Base-by-base conservation (phyloP, 2,329 filamentous ascomycete genomes). In the Cadophora luteo-olivacea region DNA sequence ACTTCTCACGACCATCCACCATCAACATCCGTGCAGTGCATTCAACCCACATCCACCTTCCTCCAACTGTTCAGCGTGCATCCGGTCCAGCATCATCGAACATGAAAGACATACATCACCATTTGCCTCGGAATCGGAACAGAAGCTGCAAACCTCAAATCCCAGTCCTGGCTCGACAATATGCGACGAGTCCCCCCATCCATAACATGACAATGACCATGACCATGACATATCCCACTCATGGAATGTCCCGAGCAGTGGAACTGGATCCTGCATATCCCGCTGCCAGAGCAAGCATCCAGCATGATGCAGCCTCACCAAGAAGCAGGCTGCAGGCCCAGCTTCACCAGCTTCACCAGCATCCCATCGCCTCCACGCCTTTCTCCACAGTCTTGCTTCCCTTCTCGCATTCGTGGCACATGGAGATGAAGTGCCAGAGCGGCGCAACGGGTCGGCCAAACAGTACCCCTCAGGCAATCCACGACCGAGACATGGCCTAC, bases 401-500 rank as follows among this genome's bases (percentile, higher is more conserved):
- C 54, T 55, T 24, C 25, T 49, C 32, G 52, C 32, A 60, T 60
- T 33, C 63, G 38, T 58, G 54, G 38, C 52, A 55, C 38, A 60
- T 60, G 52, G 38, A 64, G 51, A 51, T 49, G 36, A 60, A 36
- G 52, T n/a, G 52, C 58, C 24, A 29, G 36, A 58, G 38, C 55
- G 60, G 14, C 61, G 54, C 55, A 64, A 64, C 68, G 61, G 66
- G 24, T 61, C 24, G 65, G 58, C 24, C 55, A 48, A 54, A 38
- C 54, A 51, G 33, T n/a, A 65, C 66, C 51, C 24, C 61, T 69
- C 64, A 54, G 61, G 67, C 60, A 61, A 12, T 22, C 49, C 38
- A 60, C 64, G 61, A 36, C 38, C 38, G 61, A 64, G 64, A 65
- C 61, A 66, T 66, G 22, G 54, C 61, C 49, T 58, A 61, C 61